Base-by-base conservation (phyloP, 768 basidiomycete species). In the Auricularia auricula-judae region DNA sequence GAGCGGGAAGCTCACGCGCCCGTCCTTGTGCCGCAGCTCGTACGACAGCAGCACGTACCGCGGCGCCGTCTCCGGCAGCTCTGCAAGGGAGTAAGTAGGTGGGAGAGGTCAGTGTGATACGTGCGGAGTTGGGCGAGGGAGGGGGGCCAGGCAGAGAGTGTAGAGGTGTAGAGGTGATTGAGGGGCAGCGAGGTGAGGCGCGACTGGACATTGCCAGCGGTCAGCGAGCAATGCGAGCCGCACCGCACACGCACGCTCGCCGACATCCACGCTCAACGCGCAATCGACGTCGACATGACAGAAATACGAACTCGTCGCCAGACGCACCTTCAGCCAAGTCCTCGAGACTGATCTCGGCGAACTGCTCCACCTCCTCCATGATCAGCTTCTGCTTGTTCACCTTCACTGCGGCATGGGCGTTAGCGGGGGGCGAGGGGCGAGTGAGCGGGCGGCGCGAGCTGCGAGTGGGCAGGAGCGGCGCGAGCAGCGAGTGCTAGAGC, bases 31-130 rank as follows among this genome's bases (percentile, higher is more conserved):
- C 62, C 80, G 80, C 42, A 93, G 82, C 71, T 90, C 89, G 70
- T 94, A 88, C 10, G 90, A 93, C 58, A 94, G 80, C 33, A 95
- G 74, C 59, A 96, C 86, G 73, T 90, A 94, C 69, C 94, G 83
- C 4, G 93, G 93, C 7, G 88, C 82, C 71, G 87, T 89, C 76
- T 89, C 91, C 0, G 94, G 94, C 11, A 96, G 80, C 72, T 94
- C 94, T 95, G 69, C 34, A 7, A 64, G 54, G 35, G 44, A 34
- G 64, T 21, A 4, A 47, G 54, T 29, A 29, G 29, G 29, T 29
- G 29, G 29, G 29, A 29, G 29, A 29, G 1, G 29, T 29, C 29
- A 29, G 29, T 1, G 1, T 29, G 29, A 1, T 29, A 1, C 29
- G 1, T 29, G 2, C 29, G 29, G 23, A 23, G 23, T 23, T 23